phyloP scores from a whole-genome alignment of 2,329 filamentous ascomycete genomes.

The Fusarium sp. region DNA sequence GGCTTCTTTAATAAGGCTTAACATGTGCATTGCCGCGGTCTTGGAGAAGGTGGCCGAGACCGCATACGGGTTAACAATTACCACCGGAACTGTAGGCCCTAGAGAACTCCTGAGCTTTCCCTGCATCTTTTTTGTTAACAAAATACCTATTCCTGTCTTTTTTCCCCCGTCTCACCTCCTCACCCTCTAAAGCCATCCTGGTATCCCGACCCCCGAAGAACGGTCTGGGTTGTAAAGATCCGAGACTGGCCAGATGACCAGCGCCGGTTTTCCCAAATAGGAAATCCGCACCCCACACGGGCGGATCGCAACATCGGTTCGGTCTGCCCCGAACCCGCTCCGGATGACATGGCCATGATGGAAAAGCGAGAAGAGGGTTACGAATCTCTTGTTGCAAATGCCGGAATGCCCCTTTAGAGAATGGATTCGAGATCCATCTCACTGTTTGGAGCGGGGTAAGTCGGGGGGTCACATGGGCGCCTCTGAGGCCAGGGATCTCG shows the following conservation, averaged over 20 bases:
- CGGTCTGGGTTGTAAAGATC: neutral
- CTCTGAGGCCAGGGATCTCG: neutral
- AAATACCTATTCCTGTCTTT: neutral
- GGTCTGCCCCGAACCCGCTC: conserved; percentile 3
- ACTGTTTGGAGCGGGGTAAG: neutral
- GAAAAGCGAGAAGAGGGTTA: neutral
- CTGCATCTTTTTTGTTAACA: neutral
- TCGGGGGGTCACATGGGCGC: conserved; percentile 16
- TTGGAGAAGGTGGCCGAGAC: neutral
- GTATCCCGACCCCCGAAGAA: conserved; percentile 11
- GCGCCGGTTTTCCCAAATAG: conserved; percentile 40
- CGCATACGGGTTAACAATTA: conserved; percentile 5
- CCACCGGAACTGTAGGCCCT: neutral
- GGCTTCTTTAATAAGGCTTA: neutral
- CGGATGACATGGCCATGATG: conserved; percentile 10
- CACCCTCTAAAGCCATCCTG: conserved; percentile 13
- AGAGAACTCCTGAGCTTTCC: neutral
- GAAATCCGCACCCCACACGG: conserved; percentile 32
- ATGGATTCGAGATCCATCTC: neutral
- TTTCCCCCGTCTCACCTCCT: neutral
- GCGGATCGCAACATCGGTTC: neutral
- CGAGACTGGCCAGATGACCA: conserved; percentile 12
- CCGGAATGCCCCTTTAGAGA: conserved; percentile 30
- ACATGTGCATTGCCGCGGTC: neutral
- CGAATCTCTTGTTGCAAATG: neutral